These are phyloP conservation scores for Prunus salicina DNA, from an alignment of 306 rosid genomes.

Conservation along the genomic window DNA sequence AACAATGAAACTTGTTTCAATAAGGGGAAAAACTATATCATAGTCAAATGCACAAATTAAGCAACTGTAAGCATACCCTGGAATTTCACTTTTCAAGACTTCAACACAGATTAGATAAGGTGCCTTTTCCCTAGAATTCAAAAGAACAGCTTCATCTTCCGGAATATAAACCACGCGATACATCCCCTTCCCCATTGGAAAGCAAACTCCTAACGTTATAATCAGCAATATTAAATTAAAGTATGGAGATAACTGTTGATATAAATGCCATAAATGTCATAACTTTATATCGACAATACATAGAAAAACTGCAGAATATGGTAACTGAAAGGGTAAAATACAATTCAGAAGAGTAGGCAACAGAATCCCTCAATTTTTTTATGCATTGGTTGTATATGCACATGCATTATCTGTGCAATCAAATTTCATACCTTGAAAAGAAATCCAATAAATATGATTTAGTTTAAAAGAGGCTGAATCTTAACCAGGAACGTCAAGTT, in stretches of 20 bases:
- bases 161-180: conserved; percentile 92
- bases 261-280: conserved; percentile 1
- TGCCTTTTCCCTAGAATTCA: conserved; percentile 98
- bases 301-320: background rate
- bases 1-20: background rate
- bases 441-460: background rate
- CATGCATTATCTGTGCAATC: background rate
- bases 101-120: conserved; percentile 90
- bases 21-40: background rate
- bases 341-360: background rate
- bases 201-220: conserved; percentile 67
- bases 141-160: conserved; percentile 95
- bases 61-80: conserved; percentile 50
- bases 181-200: conserved; percentile 97
- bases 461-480: background rate
- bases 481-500: background rate
- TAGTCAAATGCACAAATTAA: conserved; percentile 2
- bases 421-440: background rate
- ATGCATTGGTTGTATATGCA: background rate
- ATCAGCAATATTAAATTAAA: conserved; percentile 31
- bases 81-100: conserved; percentile 84
- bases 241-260: conserved; percentile 9
- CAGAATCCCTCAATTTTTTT: background rate
- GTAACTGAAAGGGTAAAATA: background rate
- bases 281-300: background rate